These are phyloP conservation scores for Sporothrix inflata DNA, from an alignment of 2,329 filamentous ascomycete genomes.

Conservation along the genomic window DNA sequence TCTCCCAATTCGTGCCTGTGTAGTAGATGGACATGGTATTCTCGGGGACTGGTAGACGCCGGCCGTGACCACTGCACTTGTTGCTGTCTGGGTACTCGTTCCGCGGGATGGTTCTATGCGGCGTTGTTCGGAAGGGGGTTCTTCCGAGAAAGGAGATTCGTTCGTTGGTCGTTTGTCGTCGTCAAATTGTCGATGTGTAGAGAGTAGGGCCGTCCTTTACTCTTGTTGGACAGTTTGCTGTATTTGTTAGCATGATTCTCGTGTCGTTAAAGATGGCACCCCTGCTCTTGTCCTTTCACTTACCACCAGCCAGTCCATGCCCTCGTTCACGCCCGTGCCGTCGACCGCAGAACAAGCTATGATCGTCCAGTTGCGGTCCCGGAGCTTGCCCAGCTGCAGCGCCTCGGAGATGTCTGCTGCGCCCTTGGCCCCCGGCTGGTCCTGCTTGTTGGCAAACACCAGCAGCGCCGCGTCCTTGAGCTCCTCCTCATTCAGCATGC, in stretches of 20 bases:
- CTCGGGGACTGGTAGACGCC: not conserved
- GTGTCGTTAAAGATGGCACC: not conserved
- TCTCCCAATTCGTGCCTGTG: not conserved
- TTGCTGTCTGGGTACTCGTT: not conserved
- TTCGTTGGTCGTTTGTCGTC: constrained; percentile 18
- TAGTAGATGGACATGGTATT: not conserved
- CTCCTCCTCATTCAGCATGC: constrained; percentile 97
- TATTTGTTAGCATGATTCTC: not conserved
- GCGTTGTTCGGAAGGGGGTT: not conserved
- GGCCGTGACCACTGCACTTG: not conserved
- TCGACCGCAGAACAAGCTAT: constrained; percentile 97
- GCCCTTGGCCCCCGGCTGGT: constrained; percentile 94
- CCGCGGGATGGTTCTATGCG: not conserved
- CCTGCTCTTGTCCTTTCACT: constrained; percentile 39
- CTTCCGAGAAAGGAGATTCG: not conserved
- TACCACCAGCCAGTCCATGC: constrained; percentile 99
- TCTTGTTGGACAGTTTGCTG: constrained; percentile 50
- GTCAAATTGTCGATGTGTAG: not conserved
- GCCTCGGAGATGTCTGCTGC: constrained; percentile 97
- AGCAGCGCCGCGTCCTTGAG: constrained; percentile 88
- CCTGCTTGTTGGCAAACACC: constrained; percentile 99
- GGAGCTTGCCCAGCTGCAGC: constrained; percentile 82
- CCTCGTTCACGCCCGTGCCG: constrained; percentile 90
- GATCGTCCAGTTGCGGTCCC: constrained; percentile 98
- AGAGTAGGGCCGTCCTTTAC: constrained; percentile 39